Percentiles rank a stretch among this genome's conserved stretches.
Evolutionary conservation across 768 basidiomycete genomes (phyloP).

Genomic region (Podaxis sp.): DNA sequence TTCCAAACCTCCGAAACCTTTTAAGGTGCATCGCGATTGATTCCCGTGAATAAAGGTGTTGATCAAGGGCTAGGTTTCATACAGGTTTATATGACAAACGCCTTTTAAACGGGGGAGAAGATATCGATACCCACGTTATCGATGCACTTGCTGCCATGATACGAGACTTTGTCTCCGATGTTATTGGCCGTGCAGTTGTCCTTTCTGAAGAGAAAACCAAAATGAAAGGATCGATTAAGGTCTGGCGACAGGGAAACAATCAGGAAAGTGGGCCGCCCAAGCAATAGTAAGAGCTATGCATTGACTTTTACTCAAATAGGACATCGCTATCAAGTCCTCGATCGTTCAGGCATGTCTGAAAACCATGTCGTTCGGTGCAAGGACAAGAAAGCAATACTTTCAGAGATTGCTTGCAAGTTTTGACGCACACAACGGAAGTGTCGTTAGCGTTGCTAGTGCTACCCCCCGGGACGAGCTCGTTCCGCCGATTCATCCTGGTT

Average conservation of each 20-base stretch:
- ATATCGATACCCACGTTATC: conserved; percentile 13
- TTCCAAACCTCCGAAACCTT: conserved; percentile 5
- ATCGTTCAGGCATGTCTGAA: conserved; percentile 47
- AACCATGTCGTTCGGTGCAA: conserved; percentile 38
- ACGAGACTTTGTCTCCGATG: conserved; percentile 48
- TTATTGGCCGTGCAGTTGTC: conserved; percentile 51
- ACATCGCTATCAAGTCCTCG: conserved; percentile 33
- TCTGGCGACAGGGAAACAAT: conserved; percentile 47
- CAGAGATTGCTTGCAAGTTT: conserved; percentile 24
- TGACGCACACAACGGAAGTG: background rate
- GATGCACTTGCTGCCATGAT: conserved; percentile 33
- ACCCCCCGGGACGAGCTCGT: background rate
- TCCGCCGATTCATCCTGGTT: background rate
- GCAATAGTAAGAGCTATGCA: background rate
- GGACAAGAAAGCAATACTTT: conserved; percentile 41
- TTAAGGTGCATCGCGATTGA: background rate
- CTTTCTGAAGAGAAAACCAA: conserved; percentile 56
- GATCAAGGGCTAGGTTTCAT: conserved; percentile 11
- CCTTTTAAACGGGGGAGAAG: conserved; percentile 5
- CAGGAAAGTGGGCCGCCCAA: conserved; percentile 30
- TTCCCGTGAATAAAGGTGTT: background rate
- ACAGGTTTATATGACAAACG: conserved; percentile 17
- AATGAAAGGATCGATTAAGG: conserved; percentile 60
- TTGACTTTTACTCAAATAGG: background rate
- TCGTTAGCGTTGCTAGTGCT: background rate